A percentile compares a stretch with the other conserved stretches of the same genome.
Conservation (phyloP, 2,329 filamentous ascomycete species). For the Anisogramma anomala region DNA sequence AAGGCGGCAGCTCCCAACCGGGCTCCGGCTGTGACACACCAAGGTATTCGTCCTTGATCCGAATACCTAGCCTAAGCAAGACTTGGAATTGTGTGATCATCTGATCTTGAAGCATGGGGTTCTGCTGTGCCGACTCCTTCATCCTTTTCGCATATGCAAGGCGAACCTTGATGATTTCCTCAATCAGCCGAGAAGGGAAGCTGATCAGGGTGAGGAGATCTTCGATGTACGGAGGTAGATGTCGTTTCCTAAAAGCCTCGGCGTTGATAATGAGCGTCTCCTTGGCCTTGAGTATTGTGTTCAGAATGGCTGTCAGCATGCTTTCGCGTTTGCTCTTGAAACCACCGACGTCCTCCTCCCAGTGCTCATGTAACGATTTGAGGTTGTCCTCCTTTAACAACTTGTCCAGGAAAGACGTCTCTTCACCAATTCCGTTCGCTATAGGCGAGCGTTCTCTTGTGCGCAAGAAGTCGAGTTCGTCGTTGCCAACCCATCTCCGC, state of each 20-base stretch:
- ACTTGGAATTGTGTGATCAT: constrained; percentile 97
- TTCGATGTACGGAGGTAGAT: constrained; percentile 92
- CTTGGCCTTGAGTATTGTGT: constrained; percentile 88
- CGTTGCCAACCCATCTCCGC: constrained; percentile 93
- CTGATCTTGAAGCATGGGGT: constrained; percentile 88
- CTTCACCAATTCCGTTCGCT: constrained; percentile 68
- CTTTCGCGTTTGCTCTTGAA: constrained; percentile 45
- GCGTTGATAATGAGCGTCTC: constrained; percentile 80
- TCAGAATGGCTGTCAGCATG: constrained; percentile 73
- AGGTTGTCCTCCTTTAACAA: constrained; percentile 93
- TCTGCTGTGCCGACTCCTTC: constrained; percentile 88
- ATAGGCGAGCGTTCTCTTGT: constrained; percentile 56
- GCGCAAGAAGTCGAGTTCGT: constrained; percentile 82
- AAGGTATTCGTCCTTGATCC: constrained; percentile 83
- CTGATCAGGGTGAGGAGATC: constrained; percentile 93
- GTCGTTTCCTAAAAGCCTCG: constrained; percentile 71
- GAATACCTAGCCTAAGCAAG: constrained; percentile 77
- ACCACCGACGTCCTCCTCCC: constrained; percentile 29
- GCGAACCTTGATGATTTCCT: constrained; percentile 89
- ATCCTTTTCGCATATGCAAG: constrained; percentile 88
- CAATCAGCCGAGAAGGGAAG: constrained; percentile 88
- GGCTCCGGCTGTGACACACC: constrained; percentile 74
- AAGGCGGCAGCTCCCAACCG: constrained; percentile 90
- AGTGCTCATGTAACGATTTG: constrained; percentile 76
- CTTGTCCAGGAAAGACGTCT: constrained; percentile 86